These are phyloP conservation scores for Marasmius fiardii DNA, from an alignment of 1,284 basidiomycete species.

Conservation along the genomic window DNA sequence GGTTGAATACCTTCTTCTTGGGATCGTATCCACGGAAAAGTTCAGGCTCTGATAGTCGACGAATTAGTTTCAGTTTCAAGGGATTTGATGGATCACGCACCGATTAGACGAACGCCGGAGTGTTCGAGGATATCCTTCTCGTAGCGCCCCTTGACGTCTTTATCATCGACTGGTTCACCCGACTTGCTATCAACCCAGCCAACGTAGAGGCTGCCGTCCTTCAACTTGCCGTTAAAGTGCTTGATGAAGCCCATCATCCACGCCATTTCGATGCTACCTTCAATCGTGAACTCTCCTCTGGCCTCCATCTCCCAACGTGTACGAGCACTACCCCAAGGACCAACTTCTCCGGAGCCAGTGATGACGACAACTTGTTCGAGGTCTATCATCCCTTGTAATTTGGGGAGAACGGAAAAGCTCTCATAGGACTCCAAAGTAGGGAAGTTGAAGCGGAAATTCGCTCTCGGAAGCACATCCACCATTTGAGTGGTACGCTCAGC, in stretches of 20 bases:
- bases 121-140: slow-evolving; percentile 93
- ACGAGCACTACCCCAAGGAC: slow-evolving; percentile 98
- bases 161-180: slow-evolving; percentile 97
- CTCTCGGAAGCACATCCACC: slow-evolving; percentile 90
- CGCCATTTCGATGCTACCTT: slow-evolving; percentile 98
- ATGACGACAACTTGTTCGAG: slow-evolving; percentile 94
- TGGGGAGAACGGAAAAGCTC: slow-evolving; percentile 68
- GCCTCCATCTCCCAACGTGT: slow-evolving; percentile 99
- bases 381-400: slow-evolving; percentile 86
- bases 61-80: slow-evolving; percentile 14
- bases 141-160: slow-evolving; percentile 91
- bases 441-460: slow-evolving; percentile 97
- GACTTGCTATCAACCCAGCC: slow-evolving; percentile 98
- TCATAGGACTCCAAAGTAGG: slow-evolving; percentile 72
- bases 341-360: slow-evolving; percentile 96
- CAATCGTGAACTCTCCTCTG: slow-evolving; percentile 89
- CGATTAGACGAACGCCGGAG: slow-evolving; percentile 94
- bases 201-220: slow-evolving; percentile 89
- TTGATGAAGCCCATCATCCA: slow-evolving; percentile 99
- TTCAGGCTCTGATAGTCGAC: slow-evolving; percentile 74
- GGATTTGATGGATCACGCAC: slow-evolving; percentile 39
- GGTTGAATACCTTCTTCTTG: slow-evolving; percentile 94
- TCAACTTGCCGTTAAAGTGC: slow-evolving; percentile 95
- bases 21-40: slow-evolving; percentile 98
- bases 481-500: slow-evolving; percentile 94